A percentile compares a stretch with the other conserved stretches of the same genome.
Evolutionary conservation across 305 asterid species (phyloP).

Genomic region (Fraxinus albicans): DNA sequence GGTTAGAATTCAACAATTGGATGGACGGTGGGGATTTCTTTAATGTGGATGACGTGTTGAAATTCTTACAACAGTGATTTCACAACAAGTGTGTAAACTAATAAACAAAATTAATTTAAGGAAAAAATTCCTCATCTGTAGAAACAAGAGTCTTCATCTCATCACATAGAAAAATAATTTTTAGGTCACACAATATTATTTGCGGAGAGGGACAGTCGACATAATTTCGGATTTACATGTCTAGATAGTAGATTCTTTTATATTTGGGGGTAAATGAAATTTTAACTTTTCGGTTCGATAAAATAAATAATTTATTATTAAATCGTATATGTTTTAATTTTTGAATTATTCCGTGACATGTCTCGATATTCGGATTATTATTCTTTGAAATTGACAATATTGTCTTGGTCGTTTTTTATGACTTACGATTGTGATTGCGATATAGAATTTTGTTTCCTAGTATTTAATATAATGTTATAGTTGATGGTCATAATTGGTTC

Average conservation of each 20-base stretch:
- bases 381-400: background rate
- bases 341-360: background rate
- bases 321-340: background rate
- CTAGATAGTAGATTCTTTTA: background rate
- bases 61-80: conserved; percentile 31
- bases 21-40: conserved; percentile 43
- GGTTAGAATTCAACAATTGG: conserved; percentile 45
- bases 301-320: no score
- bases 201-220: background rate
- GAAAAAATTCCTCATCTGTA: background rate
- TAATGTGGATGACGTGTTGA: conserved; percentile 37
- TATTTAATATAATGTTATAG: background rate
- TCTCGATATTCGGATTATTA: background rate
- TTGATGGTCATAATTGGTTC: conserved; percentile 37
- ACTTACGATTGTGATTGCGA: conserved; percentile 17
- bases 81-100: conserved; percentile 20
- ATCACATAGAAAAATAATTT: background rate
- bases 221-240: background rate
- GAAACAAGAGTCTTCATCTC: background rate
- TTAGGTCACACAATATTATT: background rate
- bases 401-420: background rate
- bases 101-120: background rate
- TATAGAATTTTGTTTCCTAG: conserved; percentile 11
- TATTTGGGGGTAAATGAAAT: background rate
- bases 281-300: background rate